Evolutionary conservation across 768 basidiomycete species (phyloP).

Genomic region (Cubamyces lactineus): DNA sequence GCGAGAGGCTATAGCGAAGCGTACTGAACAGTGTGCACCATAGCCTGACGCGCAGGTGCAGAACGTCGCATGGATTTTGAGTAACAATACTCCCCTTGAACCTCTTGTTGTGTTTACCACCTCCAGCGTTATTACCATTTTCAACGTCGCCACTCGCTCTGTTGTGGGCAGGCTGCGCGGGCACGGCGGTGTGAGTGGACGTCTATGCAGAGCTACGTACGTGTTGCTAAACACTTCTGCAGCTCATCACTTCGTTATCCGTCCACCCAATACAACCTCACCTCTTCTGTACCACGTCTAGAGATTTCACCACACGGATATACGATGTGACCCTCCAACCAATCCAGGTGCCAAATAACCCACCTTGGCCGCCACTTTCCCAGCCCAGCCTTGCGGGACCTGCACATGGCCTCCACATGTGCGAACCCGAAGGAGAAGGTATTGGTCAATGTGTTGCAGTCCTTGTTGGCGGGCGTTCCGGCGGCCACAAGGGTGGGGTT

Average conservation of each 20-base stretch:
- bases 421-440: conserved; percentile 63
- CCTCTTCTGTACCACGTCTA: conserved; percentile 70
- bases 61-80: conserved; percentile 58
- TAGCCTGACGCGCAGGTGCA: conserved; percentile 16
- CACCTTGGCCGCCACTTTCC: conserved; percentile 58
- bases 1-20: too few species aligned
- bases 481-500: conserved; percentile 74
- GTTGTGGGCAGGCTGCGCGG: conserved; percentile 59
- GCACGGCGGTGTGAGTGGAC: conserved; percentile 67
- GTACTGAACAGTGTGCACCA: not conserved
- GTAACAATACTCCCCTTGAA: conserved; percentile 45
- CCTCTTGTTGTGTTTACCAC: conserved; percentile 63
- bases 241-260: conserved; percentile 69
- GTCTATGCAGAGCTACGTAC: not conserved
- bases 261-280: conserved; percentile 64
- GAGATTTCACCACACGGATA: conserved; percentile 70
- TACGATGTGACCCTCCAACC: conserved; percentile 58
- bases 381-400: conserved; percentile 62
- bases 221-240: conserved; percentile 4
- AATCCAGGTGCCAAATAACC: conserved; percentile 48
- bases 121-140: conserved; percentile 58
- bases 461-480: conserved; percentile 70
- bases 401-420: conserved; percentile 67
- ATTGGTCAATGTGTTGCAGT: conserved; percentile 62
- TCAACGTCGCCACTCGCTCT: conserved; percentile 46